These are phyloP conservation scores for Cardiospermum halicacabum DNA, from an alignment of 345 rosid genomes.

Conservation along the genomic window DNA sequence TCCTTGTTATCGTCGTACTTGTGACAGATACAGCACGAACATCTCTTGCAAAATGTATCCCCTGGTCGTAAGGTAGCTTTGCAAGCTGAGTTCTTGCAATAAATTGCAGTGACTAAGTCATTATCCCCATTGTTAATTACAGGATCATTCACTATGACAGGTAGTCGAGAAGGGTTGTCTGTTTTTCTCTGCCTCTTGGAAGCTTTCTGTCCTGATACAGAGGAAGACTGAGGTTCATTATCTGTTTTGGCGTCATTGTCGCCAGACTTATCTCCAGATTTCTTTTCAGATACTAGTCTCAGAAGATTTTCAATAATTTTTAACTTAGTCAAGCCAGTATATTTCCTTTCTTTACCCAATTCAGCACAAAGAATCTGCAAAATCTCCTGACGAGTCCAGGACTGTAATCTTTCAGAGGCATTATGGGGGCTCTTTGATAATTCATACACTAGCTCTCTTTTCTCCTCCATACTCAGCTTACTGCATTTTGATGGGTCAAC, in stretches of 20 bases:
- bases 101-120: conserved; percentile 32
- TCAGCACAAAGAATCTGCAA: conserved; percentile 84
- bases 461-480: conserved; percentile 67
- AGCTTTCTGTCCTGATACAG: conserved; percentile 28
- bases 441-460: conserved; percentile 75
- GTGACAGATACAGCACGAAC: conserved; percentile 85
- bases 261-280: conserved; percentile 43
- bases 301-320: conserved; percentile 90
- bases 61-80: conserved; percentile 57
- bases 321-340: conserved; percentile 82
- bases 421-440: conserved; percentile 57
- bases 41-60: conserved; percentile 73
- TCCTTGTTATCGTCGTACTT: conserved; percentile 91
- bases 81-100: conserved; percentile 87
- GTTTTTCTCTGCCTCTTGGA: conserved; percentile 66
- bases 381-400: conserved; percentile 96
- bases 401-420: conserved; percentile 66
- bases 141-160: conserved; percentile 30
- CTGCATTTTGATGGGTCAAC: conserved; percentile 51
- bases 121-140: conserved; percentile 15
- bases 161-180: conserved; percentile 53
- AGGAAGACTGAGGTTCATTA: conserved; percentile 32
- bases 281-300: conserved; percentile 68
- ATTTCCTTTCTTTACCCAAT: conserved; percentile 99
- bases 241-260: conserved; percentile 31